These are phyloP conservation scores for Paspalum vaginatum DNA, from an alignment of 176 grass and related monocot genomes.

Conservation along the genomic window DNA sequence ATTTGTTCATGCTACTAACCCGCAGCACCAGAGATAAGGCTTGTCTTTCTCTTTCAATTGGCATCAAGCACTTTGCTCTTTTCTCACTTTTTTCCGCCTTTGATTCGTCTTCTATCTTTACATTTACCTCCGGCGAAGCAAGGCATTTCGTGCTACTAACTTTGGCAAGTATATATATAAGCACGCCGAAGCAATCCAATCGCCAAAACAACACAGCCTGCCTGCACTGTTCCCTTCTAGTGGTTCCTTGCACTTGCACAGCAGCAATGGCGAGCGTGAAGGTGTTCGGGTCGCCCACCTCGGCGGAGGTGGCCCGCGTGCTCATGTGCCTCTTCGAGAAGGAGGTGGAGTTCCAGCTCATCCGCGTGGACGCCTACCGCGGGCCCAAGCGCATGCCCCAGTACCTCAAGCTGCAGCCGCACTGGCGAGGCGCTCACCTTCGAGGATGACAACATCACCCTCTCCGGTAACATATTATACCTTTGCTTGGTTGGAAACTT, in stretches of 20 bases:
- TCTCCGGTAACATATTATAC: slow-evolving; percentile 43
- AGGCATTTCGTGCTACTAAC: slow-evolving; percentile 45
- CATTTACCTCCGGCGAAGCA: slow-evolving; percentile 62
- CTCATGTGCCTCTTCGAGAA: slow-evolving; percentile 96
- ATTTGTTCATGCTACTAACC: slow-evolving; percentile 12
- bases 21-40: slow-evolving; percentile 9
- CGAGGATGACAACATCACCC: slow-evolving; percentile 75
- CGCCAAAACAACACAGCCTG: neutral
- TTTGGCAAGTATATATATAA: slow-evolving; percentile 56
- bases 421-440: slow-evolving; percentile 92
- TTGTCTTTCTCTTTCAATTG: slow-evolving; percentile 60
- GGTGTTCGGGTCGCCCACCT: slow-evolving; percentile 87
- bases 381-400: slow-evolving; percentile 72
- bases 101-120: slow-evolving; percentile 48
- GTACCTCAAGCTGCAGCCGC: slow-evolving; percentile 89
- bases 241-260: neutral
- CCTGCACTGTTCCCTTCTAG: neutral
- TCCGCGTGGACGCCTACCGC: slow-evolving; percentile 88
- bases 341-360: slow-evolving; percentile 91
- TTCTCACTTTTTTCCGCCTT: slow-evolving; percentile 54
- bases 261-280: slow-evolving; percentile 60
- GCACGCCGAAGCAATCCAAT: neutral
- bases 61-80: slow-evolving; percentile 49
- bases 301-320: slow-evolving; percentile 87
- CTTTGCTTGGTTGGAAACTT: too few species aligned